A percentile compares a stretch with the other conserved stretches of the same genome.
Conservation (phyloP, 1,284 basidiomycete species). For the Irpex sp. region DNA sequence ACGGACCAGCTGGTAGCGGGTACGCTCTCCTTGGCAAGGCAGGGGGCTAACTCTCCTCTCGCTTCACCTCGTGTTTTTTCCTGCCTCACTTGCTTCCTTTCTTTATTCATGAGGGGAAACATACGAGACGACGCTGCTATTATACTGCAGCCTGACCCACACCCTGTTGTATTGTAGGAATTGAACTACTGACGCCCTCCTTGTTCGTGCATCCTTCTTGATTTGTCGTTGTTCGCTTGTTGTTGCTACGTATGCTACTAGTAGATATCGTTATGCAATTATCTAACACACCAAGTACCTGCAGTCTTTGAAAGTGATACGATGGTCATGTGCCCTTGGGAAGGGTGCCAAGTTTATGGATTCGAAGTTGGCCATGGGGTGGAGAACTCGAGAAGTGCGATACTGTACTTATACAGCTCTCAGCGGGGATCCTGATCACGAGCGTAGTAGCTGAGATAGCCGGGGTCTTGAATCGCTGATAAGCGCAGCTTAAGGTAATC, state of each 20-base stretch:
- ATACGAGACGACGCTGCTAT: background rate
- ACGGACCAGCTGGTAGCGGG: slow-evolving; percentile 70
- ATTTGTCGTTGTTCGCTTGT: background rate
- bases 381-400: too few species aligned
- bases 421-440: too few species aligned
- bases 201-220: background rate
- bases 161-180: background rate
- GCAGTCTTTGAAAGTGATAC: background rate
- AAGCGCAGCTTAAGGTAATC: too few species aligned
- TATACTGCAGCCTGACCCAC: background rate
- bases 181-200: background rate
- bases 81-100: too few species aligned
- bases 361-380: too few species aligned
- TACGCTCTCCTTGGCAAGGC: slow-evolving; percentile 71
- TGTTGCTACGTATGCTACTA: too few species aligned
- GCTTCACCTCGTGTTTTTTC: background rate
- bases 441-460: too few species aligned
- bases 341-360: background rate
- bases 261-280: background rate
- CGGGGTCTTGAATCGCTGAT: too few species aligned
- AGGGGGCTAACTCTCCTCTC: slow-evolving; percentile 25
- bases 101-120: too few species aligned
- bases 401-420: too few species aligned
- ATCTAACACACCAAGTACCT: background rate
- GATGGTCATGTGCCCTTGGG: too few species aligned